phyloP scores from a whole-genome alignment of 129 eudicot species.

The Dittrichia graveolens region DNA sequence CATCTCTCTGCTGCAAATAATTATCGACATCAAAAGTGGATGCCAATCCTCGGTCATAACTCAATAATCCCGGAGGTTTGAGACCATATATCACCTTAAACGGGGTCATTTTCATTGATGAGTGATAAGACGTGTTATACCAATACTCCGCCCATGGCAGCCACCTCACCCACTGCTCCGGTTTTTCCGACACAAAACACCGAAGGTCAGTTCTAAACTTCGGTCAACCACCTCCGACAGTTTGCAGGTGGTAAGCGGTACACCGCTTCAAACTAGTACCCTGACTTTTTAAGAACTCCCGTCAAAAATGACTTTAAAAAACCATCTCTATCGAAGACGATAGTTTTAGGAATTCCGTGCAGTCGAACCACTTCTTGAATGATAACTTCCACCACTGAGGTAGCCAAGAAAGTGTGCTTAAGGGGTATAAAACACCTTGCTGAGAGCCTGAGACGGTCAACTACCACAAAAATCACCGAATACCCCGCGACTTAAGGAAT shows the following conservation, averaged over 20 bases:
- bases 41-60: too few species aligned
- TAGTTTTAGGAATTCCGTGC: background rate
- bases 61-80: background rate
- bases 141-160: background rate
- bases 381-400: too few species aligned
- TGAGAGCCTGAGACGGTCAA: background rate
- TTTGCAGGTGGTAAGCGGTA: background rate
- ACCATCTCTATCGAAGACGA: too few species aligned
- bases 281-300: background rate
- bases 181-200: background rate
- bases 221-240: background rate
- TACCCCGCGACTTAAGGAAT: background rate
- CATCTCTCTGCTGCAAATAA: too few species aligned
- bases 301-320: background rate
- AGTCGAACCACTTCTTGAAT: background rate
- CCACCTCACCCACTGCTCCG: background rate
- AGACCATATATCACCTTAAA: background rate
- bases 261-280: background rate
- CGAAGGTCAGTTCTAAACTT: background rate
- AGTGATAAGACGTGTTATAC: background rate
- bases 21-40: too few species aligned
- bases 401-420: background rate
- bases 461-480: background rate
- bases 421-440: background rate
- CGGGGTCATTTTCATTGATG: background rate